These are phyloP conservation scores for Adenanthera pavonina DNA, from an alignment of 306 rosid species.

Conservation along the genomic window DNA sequence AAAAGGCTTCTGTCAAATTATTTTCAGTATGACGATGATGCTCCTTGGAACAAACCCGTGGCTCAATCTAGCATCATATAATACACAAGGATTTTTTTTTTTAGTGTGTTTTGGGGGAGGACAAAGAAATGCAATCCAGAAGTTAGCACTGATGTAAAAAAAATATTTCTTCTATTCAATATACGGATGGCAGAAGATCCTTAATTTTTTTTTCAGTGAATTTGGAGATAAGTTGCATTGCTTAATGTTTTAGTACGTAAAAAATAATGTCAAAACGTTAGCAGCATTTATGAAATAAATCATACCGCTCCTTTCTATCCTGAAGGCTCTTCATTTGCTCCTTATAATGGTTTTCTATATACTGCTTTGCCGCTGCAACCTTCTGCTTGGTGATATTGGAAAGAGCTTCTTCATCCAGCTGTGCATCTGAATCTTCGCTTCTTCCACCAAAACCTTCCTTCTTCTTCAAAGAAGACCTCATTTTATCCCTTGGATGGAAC, in stretches of 20 bases:
- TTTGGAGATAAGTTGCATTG: not conserved
- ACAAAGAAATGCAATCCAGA: not conserved
- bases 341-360: constrained; percentile 94
- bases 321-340: constrained; percentile 95
- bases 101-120: not conserved
- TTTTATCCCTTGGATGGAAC: constrained; percentile 84
- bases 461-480: constrained; percentile 59
- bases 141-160: no score
- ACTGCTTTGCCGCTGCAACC: constrained; percentile 89
- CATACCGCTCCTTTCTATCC: constrained; percentile 90
- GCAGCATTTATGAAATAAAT: not conserved
- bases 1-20: not conserved
- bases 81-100: not conserved
- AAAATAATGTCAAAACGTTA: not conserved
- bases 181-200: not conserved
- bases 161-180: not conserved
- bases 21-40: not conserved
- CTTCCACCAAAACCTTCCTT: constrained; percentile 51
- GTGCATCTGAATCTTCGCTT: constrained; percentile 41
- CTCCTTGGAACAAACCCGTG: not conserved
- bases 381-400: constrained; percentile 84
- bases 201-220: not conserved
- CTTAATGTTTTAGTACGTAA: not conserved
- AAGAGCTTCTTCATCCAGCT: constrained; percentile 59
- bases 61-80: not conserved